phyloP scores from a whole-genome alignment of 371 early-diverging fungal species.

The Lichtheimia ornata region DNA sequence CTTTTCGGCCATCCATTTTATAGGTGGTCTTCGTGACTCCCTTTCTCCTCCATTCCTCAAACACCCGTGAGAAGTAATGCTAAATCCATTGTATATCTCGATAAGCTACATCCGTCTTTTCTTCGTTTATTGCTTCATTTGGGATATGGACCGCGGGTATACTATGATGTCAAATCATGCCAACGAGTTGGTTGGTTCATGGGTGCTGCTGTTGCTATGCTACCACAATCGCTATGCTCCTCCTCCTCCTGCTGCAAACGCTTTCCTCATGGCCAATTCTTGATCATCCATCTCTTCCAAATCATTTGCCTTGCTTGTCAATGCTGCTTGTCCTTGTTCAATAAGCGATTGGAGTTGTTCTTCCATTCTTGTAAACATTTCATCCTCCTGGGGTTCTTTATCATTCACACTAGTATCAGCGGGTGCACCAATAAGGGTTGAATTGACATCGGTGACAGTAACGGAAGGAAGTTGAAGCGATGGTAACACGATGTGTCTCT shows the following conservation, averaged over 20 bases:
- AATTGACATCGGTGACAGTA: too few relatives aligned
- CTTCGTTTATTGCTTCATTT: too few relatives aligned
- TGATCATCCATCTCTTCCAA: slow-evolving; percentile 24
- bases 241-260: slow-evolving; percentile 16
- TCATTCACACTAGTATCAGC: too few relatives aligned
- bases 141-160: too few relatives aligned
- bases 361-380: slow-evolving; percentile 32
- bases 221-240: not conserved
- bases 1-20: too few relatives aligned
- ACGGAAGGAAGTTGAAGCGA: too few relatives aligned
- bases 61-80: not conserved
- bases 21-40: too few relatives aligned
- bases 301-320: slow-evolving; percentile 22
- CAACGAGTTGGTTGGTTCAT: too few relatives aligned
- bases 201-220: too few relatives aligned
- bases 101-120: not conserved
- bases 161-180: too few relatives aligned
- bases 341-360: slow-evolving; percentile 32
- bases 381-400: slow-evolving; percentile 22
- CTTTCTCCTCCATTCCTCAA: too few relatives aligned
- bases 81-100: not conserved
- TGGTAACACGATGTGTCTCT: not conserved
- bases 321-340: slow-evolving; percentile 43
- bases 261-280: slow-evolving; percentile 22
- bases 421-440: too few relatives aligned